Percentiles rank a stretch among this genome's conserved stretches.
These are phyloP conservation scores for Botrytis squamosa DNA, from an alignment of 2,329 filamentous ascomycete species.

Conservation along the genomic window DNA sequence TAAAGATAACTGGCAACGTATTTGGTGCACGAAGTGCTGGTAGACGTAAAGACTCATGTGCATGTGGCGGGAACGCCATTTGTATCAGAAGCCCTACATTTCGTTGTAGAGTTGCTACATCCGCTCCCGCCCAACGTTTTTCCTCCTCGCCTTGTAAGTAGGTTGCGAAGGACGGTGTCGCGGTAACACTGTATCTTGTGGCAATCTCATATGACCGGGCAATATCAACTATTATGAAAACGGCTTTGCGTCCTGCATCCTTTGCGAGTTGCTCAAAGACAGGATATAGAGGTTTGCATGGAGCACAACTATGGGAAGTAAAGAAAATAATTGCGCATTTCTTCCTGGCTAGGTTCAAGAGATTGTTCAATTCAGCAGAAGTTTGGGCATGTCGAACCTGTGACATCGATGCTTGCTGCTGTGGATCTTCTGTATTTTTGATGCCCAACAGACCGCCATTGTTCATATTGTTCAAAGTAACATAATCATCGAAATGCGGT, in stretches of 20 bases:
- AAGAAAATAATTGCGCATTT: slow-evolving; percentile 86
- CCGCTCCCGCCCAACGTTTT: slow-evolving; percentile 78
- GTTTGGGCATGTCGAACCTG: slow-evolving; percentile 62
- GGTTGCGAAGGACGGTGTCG: slow-evolving; percentile 87
- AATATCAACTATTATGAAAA: slow-evolving; percentile 82
- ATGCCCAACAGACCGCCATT: slow-evolving; percentile 42
- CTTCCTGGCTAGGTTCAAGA: slow-evolving; percentile 58
- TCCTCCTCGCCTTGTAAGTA: slow-evolving; percentile 74
- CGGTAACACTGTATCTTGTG: slow-evolving; percentile 64
- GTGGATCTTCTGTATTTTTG: slow-evolving; percentile 19
- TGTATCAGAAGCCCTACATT: slow-evolving; percentile 74
- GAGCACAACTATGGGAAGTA: slow-evolving; percentile 81
- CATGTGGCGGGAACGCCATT: slow-evolving; percentile 73
- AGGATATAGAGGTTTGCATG: slow-evolving; percentile 81
- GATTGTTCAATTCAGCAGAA: slow-evolving; percentile 57
- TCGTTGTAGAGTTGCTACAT: slow-evolving; percentile 62
- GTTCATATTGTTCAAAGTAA: slow-evolving; percentile 60
- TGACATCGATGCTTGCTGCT: slow-evolving; percentile 32
- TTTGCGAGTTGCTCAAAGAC: slow-evolving; percentile 76
- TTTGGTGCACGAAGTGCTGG: slow-evolving; percentile 66
- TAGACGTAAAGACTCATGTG: slow-evolving; percentile 68
- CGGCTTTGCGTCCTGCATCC: slow-evolving; percentile 65
- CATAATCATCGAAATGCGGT: slow-evolving; percentile 67
- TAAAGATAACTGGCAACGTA: slow-evolving; percentile 64
- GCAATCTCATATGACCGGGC: slow-evolving; percentile 63